Conservation (phyloP, 805 yeast genomes). For the Suhomyces pyralidae region DNA sequence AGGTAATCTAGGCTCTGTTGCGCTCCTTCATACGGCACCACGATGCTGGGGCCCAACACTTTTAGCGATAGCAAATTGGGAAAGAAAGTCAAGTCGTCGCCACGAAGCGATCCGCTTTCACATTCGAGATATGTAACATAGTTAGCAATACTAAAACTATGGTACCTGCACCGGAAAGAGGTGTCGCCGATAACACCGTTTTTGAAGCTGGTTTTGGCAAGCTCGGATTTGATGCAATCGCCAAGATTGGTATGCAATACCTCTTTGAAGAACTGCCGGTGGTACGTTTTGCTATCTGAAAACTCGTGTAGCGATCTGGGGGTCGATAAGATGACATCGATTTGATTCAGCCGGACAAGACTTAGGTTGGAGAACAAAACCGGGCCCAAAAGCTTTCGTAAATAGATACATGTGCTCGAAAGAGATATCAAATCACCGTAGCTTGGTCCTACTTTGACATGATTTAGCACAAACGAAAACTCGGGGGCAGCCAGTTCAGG, state of each 20-base stretch:
- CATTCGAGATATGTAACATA: slow-evolving; percentile 24
- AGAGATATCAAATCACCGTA: slow-evolving; percentile 14
- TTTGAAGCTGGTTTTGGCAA: slow-evolving; percentile 18
- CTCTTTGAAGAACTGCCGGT: slow-evolving; percentile 19
- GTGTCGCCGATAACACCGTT: slow-evolving; percentile 11
- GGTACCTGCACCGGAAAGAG: slow-evolving; percentile 15
- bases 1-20: background rate
- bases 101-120: slow-evolving; percentile 15
- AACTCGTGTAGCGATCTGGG: slow-evolving; percentile 19
- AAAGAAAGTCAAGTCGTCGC: slow-evolving; percentile 15
- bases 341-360: slow-evolving; percentile 23
- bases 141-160: slow-evolving; percentile 14
- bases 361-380: slow-evolving; percentile 20
- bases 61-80: slow-evolving; percentile 17
- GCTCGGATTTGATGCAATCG: slow-evolving; percentile 16
- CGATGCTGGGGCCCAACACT: slow-evolving; percentile 15
- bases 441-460: background rate
- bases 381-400: slow-evolving; percentile 20
- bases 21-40: background rate
- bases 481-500: background rate
- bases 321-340: slow-evolving; percentile 23
- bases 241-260: slow-evolving; percentile 12
- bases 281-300: slow-evolving; percentile 14
- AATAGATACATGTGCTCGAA: slow-evolving; percentile 21
- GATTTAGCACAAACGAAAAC: slow-evolving; percentile 1